Conservation (phyloP, 2,329 filamentous ascomycete species). For the Alternaria sp. region DNA sequence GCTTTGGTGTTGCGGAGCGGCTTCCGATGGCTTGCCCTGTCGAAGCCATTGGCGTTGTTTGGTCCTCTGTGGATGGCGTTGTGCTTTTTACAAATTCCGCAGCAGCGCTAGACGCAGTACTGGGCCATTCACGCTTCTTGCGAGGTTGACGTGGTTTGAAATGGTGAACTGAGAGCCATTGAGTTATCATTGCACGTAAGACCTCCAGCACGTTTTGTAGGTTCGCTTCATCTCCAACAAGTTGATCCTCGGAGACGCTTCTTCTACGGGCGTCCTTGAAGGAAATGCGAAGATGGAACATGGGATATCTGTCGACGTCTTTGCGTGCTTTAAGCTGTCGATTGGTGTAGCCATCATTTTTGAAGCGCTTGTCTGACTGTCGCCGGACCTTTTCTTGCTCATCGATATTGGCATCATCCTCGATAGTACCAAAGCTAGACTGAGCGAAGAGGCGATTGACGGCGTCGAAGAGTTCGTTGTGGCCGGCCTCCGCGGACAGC, state of each 20-base stretch:
- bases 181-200: slow-evolving; percentile 71
- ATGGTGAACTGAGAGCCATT: slow-evolving; percentile 78
- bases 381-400: slow-evolving; percentile 50
- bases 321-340: slow-evolving; percentile 67
- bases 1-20: neutral
- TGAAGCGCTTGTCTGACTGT: slow-evolving; percentile 54
- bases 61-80: neutral
- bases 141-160: slow-evolving; percentile 64
- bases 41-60: neutral
- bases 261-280: slow-evolving; percentile 37
- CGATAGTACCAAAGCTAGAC: slow-evolving; percentile 76
- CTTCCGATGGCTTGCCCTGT: neutral
- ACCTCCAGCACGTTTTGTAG: slow-evolving; percentile 70
- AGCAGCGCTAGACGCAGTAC: slow-evolving; percentile 8
- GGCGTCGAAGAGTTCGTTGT: slow-evolving; percentile 76
- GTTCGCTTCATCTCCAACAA: slow-evolving; percentile 37
- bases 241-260: slow-evolving; percentile 29
- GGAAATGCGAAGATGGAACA: slow-evolving; percentile 81
- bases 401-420: slow-evolving; percentile 54
- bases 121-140: slow-evolving; percentile 14
- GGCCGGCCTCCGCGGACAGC: slow-evolving; percentile 62
- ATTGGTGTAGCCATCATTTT: slow-evolving; percentile 59
- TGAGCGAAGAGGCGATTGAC: slow-evolving; percentile 78
- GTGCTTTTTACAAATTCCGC: neutral
- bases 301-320: slow-evolving; percentile 81